phyloP scores from a whole-genome alignment of 2,329 filamentous ascomycete genomes.

The Apiospora saccharicola region DNA sequence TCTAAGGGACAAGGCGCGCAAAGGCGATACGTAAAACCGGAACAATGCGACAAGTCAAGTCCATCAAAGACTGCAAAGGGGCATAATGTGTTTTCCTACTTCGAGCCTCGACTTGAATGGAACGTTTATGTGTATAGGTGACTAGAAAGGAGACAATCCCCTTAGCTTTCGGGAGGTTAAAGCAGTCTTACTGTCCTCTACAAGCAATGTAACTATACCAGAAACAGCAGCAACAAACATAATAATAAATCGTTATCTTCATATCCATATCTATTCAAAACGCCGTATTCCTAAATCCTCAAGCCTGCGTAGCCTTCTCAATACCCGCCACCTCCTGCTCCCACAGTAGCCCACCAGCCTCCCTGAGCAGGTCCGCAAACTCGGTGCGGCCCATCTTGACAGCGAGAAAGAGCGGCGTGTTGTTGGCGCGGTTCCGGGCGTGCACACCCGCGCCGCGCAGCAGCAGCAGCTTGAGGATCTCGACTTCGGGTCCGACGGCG shows the following conservation, averaged over 20 bases:
- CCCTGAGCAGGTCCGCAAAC: slow-evolving; percentile 60
- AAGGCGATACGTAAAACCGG: no score
- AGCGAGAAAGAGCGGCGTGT: slow-evolving; percentile 71
- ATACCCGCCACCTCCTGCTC: slow-evolving; percentile 48
- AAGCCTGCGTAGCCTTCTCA: slow-evolving; percentile 3
- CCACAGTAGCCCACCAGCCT: slow-evolving; percentile 68
- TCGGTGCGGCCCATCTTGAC: slow-evolving; percentile 62
- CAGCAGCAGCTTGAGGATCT: slow-evolving; percentile 67
- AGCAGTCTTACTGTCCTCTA: not conserved
- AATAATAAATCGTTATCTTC: not conserved
- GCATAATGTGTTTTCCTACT: not conserved
- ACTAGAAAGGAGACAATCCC: not conserved
- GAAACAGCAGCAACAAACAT: not conserved
- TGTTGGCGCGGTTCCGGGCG: slow-evolving; percentile 68
- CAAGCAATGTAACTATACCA: not conserved
- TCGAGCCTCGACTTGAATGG: not conserved
- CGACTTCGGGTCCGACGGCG: slow-evolving; percentile 58
- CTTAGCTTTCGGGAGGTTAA: not conserved
- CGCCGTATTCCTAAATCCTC: not conserved
- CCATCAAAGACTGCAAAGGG: not conserved
- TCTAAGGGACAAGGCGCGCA: not conserved
- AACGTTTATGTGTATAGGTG: not conserved
- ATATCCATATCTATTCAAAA: not conserved
- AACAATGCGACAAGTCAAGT: not conserved
- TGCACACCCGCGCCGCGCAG: slow-evolving; percentile 71